Conservation (phyloP, 345 rosid genomes). For the Schrenkiella parvula region DNA sequence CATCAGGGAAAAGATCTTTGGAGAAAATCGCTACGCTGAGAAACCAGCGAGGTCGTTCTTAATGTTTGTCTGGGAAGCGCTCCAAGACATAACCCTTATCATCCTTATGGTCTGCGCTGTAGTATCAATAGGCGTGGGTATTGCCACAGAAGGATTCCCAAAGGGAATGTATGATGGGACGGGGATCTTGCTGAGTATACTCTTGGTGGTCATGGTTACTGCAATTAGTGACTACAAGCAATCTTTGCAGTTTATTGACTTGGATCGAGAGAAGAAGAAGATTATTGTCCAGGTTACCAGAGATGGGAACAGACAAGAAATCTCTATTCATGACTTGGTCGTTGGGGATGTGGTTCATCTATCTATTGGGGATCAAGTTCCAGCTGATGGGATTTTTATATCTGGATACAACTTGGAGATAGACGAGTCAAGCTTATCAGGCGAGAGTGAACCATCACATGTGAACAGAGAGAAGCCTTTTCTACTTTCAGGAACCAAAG, state of each 20-base stretch:
- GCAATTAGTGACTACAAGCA: slow-evolving; percentile 89
- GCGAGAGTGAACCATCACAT: slow-evolving; percentile 42
- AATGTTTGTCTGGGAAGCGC: slow-evolving; percentile 50
- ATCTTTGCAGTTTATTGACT: slow-evolving; percentile 76
- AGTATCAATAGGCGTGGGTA: slow-evolving; percentile 72
- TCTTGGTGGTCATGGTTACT: slow-evolving; percentile 78
- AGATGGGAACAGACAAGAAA: slow-evolving; percentile 60
- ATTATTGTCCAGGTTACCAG: slow-evolving; percentile 66
- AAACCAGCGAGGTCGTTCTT: slow-evolving; percentile 49
- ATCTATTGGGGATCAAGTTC: slow-evolving; percentile 72
- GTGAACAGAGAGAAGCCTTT: slow-evolving; percentile 39
- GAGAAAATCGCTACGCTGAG: slow-evolving; percentile 53
- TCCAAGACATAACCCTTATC: slow-evolving; percentile 44
- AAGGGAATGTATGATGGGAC: slow-evolving; percentile 48
- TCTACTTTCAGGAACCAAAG: slow-evolving; percentile 57
- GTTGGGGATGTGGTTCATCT: slow-evolving; percentile 86
- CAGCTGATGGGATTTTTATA: slow-evolving; percentile 55
- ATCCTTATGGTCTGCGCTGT: slow-evolving; percentile 50
- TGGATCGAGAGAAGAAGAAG: slow-evolving; percentile 84
- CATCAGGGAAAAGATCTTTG: slow-evolving; percentile 52
- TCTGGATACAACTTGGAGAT: slow-evolving; percentile 43
- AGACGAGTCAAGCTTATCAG: slow-evolving; percentile 55
- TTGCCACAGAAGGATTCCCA: slow-evolving; percentile 58
- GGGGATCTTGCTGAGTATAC: slow-evolving; percentile 72
- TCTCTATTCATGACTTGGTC: slow-evolving; percentile 76